Evolutionary conservation across 768 basidiomycete species (phyloP).

Genomic region (Roridomyces roridus): DNA sequence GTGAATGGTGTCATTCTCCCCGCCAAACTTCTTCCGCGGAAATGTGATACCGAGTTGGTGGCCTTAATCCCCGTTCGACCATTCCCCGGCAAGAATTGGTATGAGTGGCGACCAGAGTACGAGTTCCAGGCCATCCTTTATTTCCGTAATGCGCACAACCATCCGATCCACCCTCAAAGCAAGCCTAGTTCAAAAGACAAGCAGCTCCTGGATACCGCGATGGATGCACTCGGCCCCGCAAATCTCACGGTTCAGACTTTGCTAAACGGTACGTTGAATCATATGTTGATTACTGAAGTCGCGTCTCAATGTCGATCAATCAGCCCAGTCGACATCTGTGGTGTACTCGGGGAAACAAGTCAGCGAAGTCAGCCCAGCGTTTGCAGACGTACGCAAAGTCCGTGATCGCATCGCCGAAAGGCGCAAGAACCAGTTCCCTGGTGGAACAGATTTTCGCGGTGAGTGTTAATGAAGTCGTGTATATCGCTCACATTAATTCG

Average conservation of each 20-base stretch:
- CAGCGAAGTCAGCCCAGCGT: neutral
- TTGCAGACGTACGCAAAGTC: neutral
- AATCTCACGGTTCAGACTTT: slow-evolving; percentile 1
- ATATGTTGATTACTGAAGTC: neutral
- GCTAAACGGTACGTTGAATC: neutral
- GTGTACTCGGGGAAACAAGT: slow-evolving; percentile 1
- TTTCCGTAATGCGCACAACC: slow-evolving; percentile 4
- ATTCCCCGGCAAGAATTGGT: neutral
- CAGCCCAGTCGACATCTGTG: neutral
- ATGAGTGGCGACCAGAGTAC: too few relatives aligned
- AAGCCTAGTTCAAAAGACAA: slow-evolving; percentile 10
- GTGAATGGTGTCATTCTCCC: neutral
- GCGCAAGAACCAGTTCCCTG: slow-evolving; percentile 7
- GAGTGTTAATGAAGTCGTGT: too few relatives aligned
- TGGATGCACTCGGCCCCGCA: neutral
- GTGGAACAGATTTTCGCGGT: too few relatives aligned
- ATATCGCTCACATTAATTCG: too few relatives aligned
- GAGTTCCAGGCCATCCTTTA: too few relatives aligned
- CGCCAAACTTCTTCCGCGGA: neutral
- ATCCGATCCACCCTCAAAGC: slow-evolving; percentile 3
- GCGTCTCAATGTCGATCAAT: neutral
- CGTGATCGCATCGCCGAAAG: neutral
- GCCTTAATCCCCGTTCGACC: slow-evolving; percentile 2
- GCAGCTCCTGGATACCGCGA: neutral
- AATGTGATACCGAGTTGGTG: neutral